phyloP scores from a whole-genome alignment of 1,284 basidiomycete genomes.

The Microbotryum scabiosae region DNA sequence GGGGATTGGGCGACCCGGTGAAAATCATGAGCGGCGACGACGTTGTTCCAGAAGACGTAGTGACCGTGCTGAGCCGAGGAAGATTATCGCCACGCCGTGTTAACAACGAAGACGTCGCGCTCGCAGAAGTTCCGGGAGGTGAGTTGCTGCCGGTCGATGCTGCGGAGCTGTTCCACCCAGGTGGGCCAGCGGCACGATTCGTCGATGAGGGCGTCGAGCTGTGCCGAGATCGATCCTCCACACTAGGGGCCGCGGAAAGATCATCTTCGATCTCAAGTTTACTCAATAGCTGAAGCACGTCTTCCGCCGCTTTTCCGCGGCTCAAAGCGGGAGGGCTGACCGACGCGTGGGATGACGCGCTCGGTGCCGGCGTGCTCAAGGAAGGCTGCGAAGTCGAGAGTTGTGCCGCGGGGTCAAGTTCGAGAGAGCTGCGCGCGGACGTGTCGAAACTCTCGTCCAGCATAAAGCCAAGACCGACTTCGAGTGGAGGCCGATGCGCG shows the following conservation, averaged over 20 bases:
- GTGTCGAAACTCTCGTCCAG: constrained; percentile 4
- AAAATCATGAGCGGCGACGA: constrained; percentile 14
- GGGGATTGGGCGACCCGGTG: constrained; percentile 13
- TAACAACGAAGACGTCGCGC: neutral
- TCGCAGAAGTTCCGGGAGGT: neutral
- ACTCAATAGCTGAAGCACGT: no score
- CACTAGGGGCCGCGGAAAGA: no score
- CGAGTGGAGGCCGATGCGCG: neutral
- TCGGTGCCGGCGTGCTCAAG: no score
- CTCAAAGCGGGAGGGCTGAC: no score
- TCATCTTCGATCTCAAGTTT: neutral
- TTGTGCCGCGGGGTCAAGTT: neutral
- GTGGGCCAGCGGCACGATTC: neutral
- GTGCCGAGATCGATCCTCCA: no score
- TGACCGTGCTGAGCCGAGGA: constrained; percentile 12
- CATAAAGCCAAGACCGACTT: constrained; percentile 20
- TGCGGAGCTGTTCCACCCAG: neutral
- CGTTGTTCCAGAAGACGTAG: constrained; percentile 1
- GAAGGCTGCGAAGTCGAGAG: neutral
- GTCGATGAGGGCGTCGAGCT: no score
- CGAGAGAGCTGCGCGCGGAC: neutral
- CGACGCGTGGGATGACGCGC: no score
- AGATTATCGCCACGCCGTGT: neutral
- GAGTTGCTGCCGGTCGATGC: neutral
- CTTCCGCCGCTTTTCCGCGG: neutral